A percentile compares a stretch with the other conserved stretches of the same genome.
Conservation (phyloP, 805 yeast genomes). For the Zygosaccharomyces bisporus region DNA sequence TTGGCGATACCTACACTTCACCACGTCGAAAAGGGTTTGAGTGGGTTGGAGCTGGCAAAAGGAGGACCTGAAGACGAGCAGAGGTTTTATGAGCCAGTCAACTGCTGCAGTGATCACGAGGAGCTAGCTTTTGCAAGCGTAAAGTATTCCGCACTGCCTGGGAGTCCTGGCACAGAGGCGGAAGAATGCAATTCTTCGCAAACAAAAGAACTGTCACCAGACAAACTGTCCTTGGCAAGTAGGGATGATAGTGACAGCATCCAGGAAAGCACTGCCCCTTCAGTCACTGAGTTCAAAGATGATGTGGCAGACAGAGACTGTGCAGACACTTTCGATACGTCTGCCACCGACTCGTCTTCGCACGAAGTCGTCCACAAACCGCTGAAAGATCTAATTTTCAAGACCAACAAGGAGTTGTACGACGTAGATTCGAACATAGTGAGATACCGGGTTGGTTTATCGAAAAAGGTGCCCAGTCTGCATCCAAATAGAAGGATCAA, state of each 20-base stretch:
- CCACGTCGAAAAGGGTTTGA: conserved; percentile 8
- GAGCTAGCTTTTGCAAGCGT: background rate
- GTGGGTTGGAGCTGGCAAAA: conserved; percentile 3
- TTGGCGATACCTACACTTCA: conserved; percentile 5
- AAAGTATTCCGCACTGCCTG: conserved; percentile 1
- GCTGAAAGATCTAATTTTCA: conserved; percentile 26
- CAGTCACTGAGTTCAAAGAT: background rate
- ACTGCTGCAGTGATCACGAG: background rate
- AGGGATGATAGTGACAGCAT: background rate
- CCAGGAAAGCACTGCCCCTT: background rate
- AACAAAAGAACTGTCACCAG: background rate
- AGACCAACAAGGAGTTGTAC: conserved; percentile 25
- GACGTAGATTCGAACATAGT: conserved; percentile 27
- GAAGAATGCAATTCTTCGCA: conserved; percentile 2
- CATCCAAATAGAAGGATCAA: conserved; percentile 11
- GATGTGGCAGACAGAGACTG: background rate
- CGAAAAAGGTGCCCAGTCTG: conserved; percentile 21
- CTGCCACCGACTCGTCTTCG: conserved; percentile 5
- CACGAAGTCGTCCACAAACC: conserved; percentile 23
- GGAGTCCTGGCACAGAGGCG: background rate
- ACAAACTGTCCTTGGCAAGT: background rate
- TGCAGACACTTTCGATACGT: conserved; percentile 5
- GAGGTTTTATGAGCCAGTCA: background rate
- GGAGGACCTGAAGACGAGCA: background rate
- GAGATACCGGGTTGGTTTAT: conserved; percentile 27